A percentile compares a stretch with the other conserved stretches of the same genome.
Evolutionary conservation across 805 yeast species (phyloP).

Genomic region (Lachancea sp.): DNA sequence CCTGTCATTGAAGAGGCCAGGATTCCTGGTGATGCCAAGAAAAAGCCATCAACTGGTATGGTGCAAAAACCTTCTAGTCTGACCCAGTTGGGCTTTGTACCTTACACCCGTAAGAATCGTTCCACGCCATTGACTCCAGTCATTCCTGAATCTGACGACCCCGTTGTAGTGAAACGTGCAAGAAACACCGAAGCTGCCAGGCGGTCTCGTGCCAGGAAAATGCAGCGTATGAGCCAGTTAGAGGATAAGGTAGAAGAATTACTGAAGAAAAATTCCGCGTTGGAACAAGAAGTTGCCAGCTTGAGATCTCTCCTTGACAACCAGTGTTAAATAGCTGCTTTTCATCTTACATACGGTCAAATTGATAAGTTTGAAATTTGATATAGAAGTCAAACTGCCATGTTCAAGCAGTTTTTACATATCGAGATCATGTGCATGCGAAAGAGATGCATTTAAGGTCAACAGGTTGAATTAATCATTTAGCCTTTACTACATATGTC

Average conservation of each 20-base stretch:
- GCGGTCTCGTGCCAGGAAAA: slow-evolving; percentile 87
- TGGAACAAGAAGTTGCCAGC: slow-evolving; percentile 45
- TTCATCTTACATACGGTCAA: not conserved
- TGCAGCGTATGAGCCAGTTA: slow-evolving; percentile 78
- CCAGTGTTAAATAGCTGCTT: not conserved
- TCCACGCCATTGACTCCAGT: slow-evolving; percentile 66
- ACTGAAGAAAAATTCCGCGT: slow-evolving; percentile 48
- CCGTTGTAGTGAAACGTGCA: slow-evolving; percentile 80
- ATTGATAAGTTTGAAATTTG: too few relatives aligned
- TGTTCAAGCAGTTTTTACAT: too few relatives aligned
- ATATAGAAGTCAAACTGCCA: too few relatives aligned
- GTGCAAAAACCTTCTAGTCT: slow-evolving; percentile 30
- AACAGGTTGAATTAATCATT: not conserved
- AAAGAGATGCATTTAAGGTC: too few relatives aligned
- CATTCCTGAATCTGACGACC: slow-evolving; percentile 51
- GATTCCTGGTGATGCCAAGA: slow-evolving; percentile 6
- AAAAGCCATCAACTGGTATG: slow-evolving; percentile 8
- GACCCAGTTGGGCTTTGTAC: slow-evolving; percentile 70
- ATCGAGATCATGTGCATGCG: too few relatives aligned
- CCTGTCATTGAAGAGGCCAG: slow-evolving; percentile 28
- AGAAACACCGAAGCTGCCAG: slow-evolving; percentile 95
- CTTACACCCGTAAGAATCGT: slow-evolving; percentile 76
- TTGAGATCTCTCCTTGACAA: slow-evolving; percentile 7
- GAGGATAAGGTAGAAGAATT: slow-evolving; percentile 70
- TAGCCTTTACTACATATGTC: not conserved